Evolutionary conservation across 129 eudicot species (phyloP).

Genomic region (Artemisia argyi): DNA sequence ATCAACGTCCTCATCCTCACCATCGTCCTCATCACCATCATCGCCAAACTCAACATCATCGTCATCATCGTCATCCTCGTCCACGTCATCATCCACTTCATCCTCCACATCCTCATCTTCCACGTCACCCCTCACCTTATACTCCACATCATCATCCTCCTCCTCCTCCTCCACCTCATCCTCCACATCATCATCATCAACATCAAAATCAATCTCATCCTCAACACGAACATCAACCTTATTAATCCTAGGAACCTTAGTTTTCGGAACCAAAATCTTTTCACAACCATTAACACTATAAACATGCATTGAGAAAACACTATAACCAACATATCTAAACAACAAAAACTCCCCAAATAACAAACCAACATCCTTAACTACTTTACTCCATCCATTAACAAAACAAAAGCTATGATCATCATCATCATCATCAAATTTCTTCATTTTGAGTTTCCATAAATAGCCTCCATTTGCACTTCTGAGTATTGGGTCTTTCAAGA

Average conservation of each 20-base stretch:
- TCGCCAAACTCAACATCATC: neutral
- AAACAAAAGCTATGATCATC: conserved; percentile 5
- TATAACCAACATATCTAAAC: conserved; percentile 16
- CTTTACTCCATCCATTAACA: conserved; percentile 15
- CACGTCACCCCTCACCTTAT: neutral
- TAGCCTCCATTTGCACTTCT: conserved; percentile 15
- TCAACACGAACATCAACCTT: neutral
- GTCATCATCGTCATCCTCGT: neutral
- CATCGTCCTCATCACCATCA: conserved; percentile 4
- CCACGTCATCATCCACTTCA: neutral
- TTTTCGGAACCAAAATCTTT: neutral
- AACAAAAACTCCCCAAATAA: conserved; percentile 26
- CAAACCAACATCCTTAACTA: conserved; percentile 23
- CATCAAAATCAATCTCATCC: neutral
- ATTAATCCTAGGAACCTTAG: neutral
- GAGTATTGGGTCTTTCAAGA: conserved; percentile 10
- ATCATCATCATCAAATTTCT: neutral
- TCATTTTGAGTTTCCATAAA: conserved; percentile 14
- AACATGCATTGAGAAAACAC: conserved; percentile 1
- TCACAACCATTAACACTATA: conserved; percentile 27
- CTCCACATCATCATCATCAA: neutral
- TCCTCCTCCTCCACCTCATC: neutral
- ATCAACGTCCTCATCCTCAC: neutral
- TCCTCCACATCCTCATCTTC: neutral
- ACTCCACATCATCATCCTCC: neutral